Evolutionary conservation across 139 green algal species (phyloP), one percentile per base, ranked within the genome.

Genomic region (Chlamydomonas urium): DNA sequence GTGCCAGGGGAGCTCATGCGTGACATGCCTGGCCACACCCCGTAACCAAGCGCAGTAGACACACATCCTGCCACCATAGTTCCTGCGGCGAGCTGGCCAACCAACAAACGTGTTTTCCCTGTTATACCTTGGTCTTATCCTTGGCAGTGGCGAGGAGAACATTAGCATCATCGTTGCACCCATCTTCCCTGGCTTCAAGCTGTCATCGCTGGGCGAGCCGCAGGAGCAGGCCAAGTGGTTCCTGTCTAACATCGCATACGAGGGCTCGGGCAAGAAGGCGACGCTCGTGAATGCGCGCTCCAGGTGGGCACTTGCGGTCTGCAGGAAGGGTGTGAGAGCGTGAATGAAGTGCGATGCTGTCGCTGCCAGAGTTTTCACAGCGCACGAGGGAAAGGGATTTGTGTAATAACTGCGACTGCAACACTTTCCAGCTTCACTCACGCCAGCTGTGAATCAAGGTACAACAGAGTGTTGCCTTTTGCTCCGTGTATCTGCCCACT

Each of bases 131-230:
- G n/a, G n/a, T n/a, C n/a, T n/a, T n/a, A n/a, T n/a, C n/a, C n/a
- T n/a, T n/a, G 56, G 1, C 79, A 90, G 80, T 23, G 93, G 93
- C 0, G 93, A 98, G 74, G 81, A 93, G 69, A 98, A 98, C 69
- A 79, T 98, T 31, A 89, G 74, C 36, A 87, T 97, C 1, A 84
- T 98, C 14, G 92, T 93, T 14, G 88, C 89, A 1, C 90, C 93
- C 47, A 92, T 97, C 60, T 42, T 70, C 2, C 26, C 75, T 1
- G 90, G 90, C 28, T 97, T 97, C 83, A 78, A 31, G 17, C 75
- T 96, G 42, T 34, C 71, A 31, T 75, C 38, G 56, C 68, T 97
- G 57, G 90, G 89, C 1, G 74, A 24, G 2, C 74, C 89, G 1
- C 48, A 83, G 31, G 32, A 85, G 47, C 86, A 83, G 5, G 89